Evolutionary conservation across 2,329 filamentous ascomycete genomes (phyloP), one percentile per base, ranked within the genome.

Genomic region (Dryadomyces quercus-mongolicae): DNA sequence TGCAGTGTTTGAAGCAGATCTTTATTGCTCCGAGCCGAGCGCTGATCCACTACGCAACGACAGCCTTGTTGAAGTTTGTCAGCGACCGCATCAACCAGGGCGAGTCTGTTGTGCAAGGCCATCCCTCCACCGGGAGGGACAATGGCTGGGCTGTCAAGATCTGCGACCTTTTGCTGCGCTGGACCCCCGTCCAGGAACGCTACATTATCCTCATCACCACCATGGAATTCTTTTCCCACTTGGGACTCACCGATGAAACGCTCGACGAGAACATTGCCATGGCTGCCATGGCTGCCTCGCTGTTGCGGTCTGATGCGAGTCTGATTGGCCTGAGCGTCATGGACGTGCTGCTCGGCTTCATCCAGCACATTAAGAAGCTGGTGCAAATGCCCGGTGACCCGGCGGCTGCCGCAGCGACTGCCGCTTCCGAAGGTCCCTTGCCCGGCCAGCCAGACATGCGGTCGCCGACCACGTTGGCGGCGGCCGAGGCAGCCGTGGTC

Each of bases 321-420:
- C 77, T 97, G 64, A 96, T 98, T 58, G 93, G 93, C 1, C 74
- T 98, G 48, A 96, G 91, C 65, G 86, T 97, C 52, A 97, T 97
- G 84, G 93, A 98, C 66, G 84, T 97, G 18, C 74, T 97, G 31
- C 75, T 95, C 15, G 86, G 89, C 1, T 75, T 98, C 15, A 81
- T 96, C 59, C 85, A 88, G 59, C 89, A 95, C 64, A 86, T 92
- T 65, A 81, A 89, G 60, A 78, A 83, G 62, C 73, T 95, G 9
- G 76, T 95, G 15, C 86, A 88, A 62, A 75, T 88, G 56, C 72
- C 71, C 8, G 71, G 69, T 16, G 68, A 70, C 36, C 67, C 66
- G 0, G 64, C 61, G 42, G 63, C 62, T 0, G 52, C 45, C 1
- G 56, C 49, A 9, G 55, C 56, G 8, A 52, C 47, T 2, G 53